These are phyloP conservation scores for Geranium brycei DNA, from an alignment of 345 rosid genomes.

Conservation along the genomic window DNA sequence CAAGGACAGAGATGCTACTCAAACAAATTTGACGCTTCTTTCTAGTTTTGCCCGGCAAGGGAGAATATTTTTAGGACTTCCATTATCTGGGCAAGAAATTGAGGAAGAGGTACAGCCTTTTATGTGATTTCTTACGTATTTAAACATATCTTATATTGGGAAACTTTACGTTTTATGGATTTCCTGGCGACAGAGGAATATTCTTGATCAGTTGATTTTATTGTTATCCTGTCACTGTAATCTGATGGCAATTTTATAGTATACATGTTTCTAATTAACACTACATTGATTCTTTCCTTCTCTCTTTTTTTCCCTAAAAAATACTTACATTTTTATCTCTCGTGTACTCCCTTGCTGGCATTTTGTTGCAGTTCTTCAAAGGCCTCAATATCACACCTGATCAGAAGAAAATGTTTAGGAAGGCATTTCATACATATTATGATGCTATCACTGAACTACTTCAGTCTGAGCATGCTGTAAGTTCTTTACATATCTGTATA, in stretches of 20 bases:
- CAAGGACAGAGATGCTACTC: conserved; percentile 88
- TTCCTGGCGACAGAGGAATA: no score
- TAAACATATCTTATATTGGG: not conserved
- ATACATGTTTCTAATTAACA: no score
- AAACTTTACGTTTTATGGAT: not conserved
- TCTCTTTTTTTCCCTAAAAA: not conserved
- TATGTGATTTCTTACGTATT: not conserved
- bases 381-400: conserved; percentile 69
- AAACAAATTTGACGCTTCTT: conserved; percentile 81
- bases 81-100: conserved; percentile 73
- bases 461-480: conserved; percentile 83
- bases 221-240: no score
- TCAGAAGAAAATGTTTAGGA: conserved; percentile 72
- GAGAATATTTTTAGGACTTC: conserved; percentile 78
- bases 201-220: no score
- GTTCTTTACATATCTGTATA: conserved; percentile 14
- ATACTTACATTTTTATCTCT: not conserved
- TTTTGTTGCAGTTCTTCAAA: conserved; percentile 57
- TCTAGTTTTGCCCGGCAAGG: conserved; percentile 98
- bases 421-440: conserved; percentile 65
- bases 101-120: conserved; percentile 56
- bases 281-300: no score
- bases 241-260: no score
- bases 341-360: conserved; percentile 15
- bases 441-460: conserved; percentile 79